Conservation (phyloP, 163 green algal species). For the Chlamydomonas reinhardtii region DNA sequence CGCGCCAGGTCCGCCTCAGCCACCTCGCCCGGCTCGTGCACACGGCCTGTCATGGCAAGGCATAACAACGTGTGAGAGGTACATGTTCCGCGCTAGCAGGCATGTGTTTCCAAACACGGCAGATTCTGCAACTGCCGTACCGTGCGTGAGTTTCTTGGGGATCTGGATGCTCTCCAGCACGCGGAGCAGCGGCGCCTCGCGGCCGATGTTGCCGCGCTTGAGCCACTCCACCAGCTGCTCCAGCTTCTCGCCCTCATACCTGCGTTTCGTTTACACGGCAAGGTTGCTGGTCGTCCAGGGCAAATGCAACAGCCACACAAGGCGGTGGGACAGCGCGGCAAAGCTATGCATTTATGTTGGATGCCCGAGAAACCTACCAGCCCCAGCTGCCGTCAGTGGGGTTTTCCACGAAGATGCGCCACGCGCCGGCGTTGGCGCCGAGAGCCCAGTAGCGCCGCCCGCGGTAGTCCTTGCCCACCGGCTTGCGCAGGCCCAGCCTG, state of each 20-base stretch:
- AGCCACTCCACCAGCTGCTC: slow-evolving; percentile 77
- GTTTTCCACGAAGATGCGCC: slow-evolving; percentile 81
- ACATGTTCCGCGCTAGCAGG: too few relatives aligned
- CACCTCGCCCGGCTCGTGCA: slow-evolving; percentile 26
- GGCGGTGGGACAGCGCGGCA: too few relatives aligned
- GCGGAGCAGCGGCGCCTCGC: slow-evolving; percentile 72
- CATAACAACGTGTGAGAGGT: too few relatives aligned
- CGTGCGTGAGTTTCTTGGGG: slow-evolving; percentile 53
- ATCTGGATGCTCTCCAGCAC: slow-evolving; percentile 67
- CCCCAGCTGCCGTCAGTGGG: slow-evolving; percentile 71
- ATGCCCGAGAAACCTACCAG: slow-evolving; percentile 42
- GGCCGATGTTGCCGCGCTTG: slow-evolving; percentile 48
- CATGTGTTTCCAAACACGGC: too few relatives aligned
- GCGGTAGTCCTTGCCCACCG: slow-evolving; percentile 76
- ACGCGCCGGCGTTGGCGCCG: slow-evolving; percentile 74
- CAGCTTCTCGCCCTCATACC: slow-evolving; percentile 74
- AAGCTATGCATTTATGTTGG: too few relatives aligned
- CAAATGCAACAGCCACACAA: too few relatives aligned
- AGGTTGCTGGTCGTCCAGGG: too few relatives aligned
- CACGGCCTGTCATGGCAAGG: slow-evolving; percentile 20
- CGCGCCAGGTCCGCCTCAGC: slow-evolving; percentile 13
- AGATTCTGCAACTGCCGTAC: slow-evolving; percentile 6
- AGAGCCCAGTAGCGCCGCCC: slow-evolving; percentile 86
- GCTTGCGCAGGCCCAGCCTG: slow-evolving; percentile 72
- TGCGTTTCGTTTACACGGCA: not conserved